phyloP scores from a whole-genome alignment of 148 eudicot species.

The Fagopyrum homotropicum region DNA sequence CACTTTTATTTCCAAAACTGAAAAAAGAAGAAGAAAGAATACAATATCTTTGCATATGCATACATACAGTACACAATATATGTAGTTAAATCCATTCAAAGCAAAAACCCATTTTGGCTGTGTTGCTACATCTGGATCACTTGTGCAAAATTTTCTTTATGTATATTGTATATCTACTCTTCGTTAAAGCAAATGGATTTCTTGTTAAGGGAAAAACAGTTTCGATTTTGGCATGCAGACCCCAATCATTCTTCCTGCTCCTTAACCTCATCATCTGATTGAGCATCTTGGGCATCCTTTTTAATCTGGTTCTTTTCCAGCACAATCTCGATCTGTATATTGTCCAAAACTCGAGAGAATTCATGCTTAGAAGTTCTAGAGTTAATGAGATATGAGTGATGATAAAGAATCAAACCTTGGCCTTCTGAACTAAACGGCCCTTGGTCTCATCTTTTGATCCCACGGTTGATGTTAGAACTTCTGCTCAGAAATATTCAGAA shows the following conservation, averaged over 20 bases:
- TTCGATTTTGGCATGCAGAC: background rate
- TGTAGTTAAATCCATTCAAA: background rate
- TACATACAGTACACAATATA: background rate
- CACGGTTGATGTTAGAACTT: constrained; percentile 46
- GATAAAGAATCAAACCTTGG: constrained; percentile 29
- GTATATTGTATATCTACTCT: constrained; percentile 6
- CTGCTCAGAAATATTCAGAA: constrained; percentile 19
- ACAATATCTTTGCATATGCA: background rate
- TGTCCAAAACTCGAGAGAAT: background rate
- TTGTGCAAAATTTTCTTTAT: background rate
- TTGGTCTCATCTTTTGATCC: constrained; percentile 48
- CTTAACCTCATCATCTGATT: constrained; percentile 1
- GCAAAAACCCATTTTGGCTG: background rate
- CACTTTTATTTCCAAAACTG: background rate
- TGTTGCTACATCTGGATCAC: background rate
- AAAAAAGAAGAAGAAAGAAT: background rate
- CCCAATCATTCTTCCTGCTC: background rate
- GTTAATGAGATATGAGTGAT: too few species aligned
- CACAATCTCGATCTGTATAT: constrained; percentile 50
- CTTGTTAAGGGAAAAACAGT: background rate
- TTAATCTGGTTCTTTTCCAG: constrained; percentile 26
- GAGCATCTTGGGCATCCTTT: background rate
- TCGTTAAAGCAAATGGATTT: background rate
- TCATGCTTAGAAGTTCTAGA: background rate
- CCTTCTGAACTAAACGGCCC: constrained; percentile 55